Evolutionary conservation across 1,284 basidiomycete genomes (phyloP).

Genomic region (Hypsizygus ulmarius): DNA sequence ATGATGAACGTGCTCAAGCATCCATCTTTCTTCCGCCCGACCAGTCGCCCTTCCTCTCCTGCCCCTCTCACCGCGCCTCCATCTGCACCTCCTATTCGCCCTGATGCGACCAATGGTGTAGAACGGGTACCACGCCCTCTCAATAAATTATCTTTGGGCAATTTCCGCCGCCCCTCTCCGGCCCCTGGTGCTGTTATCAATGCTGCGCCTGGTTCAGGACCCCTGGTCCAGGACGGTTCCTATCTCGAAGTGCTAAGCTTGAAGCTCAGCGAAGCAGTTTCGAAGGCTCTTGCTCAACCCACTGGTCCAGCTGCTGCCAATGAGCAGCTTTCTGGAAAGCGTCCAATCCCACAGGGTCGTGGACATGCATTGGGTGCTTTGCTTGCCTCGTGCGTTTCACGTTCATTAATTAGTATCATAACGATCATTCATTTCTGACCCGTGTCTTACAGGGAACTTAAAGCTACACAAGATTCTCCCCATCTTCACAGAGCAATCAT

Average conservation of each 20-base stretch:
- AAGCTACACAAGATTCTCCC: constrained; percentile 56
- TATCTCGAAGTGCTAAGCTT: constrained; percentile 73
- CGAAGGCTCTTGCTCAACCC: constrained; percentile 68
- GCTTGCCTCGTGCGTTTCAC: constrained; percentile 64
- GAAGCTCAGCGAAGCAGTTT: constrained; percentile 77
- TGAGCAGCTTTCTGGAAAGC: constrained; percentile 59
- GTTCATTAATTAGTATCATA: constrained; percentile 13
- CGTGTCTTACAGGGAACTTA: constrained; percentile 55
- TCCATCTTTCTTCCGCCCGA: constrained; percentile 62
- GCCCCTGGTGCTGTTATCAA: constrained; percentile 36
- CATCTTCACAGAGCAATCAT: constrained; percentile 69
- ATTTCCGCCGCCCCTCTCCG: constrained; percentile 51
- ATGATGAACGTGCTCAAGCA: constrained; percentile 66
- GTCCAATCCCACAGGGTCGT: constrained; percentile 67
- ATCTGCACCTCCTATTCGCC: constrained; percentile 28
- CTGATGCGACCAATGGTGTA: constrained; percentile 36
- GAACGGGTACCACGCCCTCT: constrained; percentile 50
- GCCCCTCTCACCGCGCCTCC: constrained; percentile 34
- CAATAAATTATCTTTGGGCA: constrained; percentile 56
- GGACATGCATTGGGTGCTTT: constrained; percentile 62
- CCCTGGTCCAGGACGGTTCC: constrained; percentile 70
- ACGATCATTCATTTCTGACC: constrained; percentile 18
- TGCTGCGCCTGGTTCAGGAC: constrained; percentile 38
- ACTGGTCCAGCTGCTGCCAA: constrained; percentile 44
- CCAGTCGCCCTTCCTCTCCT: constrained; percentile 62